Evolutionary conservation across 352 stramenopile species (phyloP).

Genomic region (Globisporangium iwayamae): DNA sequence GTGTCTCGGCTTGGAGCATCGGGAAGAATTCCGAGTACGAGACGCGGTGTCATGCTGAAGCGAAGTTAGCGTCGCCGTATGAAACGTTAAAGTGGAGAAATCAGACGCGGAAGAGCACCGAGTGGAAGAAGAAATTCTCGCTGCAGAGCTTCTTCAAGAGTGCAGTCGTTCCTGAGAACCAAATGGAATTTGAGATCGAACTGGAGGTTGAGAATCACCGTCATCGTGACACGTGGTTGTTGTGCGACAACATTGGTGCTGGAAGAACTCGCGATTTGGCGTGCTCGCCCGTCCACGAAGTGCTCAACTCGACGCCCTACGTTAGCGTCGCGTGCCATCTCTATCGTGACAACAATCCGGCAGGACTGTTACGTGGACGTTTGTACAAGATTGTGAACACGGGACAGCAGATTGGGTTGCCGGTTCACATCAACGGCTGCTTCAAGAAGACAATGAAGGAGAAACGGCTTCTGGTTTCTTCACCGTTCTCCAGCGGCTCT

Average conservation of each 20-base stretch:
- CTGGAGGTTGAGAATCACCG: slow-evolving; percentile 57
- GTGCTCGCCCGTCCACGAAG: slow-evolving; percentile 52
- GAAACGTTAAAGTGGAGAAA: slow-evolving; percentile 44
- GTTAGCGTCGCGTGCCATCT: slow-evolving; percentile 63
- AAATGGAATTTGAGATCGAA: slow-evolving; percentile 62
- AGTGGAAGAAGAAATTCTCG: slow-evolving; percentile 80
- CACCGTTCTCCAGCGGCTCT: slow-evolving; percentile 9
- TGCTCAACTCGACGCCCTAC: slow-evolving; percentile 58
- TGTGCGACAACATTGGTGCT: slow-evolving; percentile 62
- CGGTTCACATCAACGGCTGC: slow-evolving; percentile 71
- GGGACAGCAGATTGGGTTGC: slow-evolving; percentile 41
- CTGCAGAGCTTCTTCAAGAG: slow-evolving; percentile 79
- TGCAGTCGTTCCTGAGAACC: slow-evolving; percentile 48
- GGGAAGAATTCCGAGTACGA: slow-evolving; percentile 63
- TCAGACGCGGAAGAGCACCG: slow-evolving; percentile 41
- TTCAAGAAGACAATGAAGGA: slow-evolving; percentile 67
- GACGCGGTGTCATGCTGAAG: slow-evolving; percentile 49
- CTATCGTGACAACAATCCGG: slow-evolving; percentile 40
- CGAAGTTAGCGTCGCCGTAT: slow-evolving; percentile 30
- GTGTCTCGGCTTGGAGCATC: slow-evolving; percentile 62
- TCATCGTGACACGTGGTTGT: slow-evolving; percentile 53
- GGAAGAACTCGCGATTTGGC: slow-evolving; percentile 70
- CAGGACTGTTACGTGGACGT: slow-evolving; percentile 40
- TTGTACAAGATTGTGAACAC: slow-evolving; percentile 62
- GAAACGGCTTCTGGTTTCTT: slow-evolving; percentile 31